phyloP scores from a whole-genome alignment of 305 asterid genomes.

The Fraxinus velutina region DNA sequence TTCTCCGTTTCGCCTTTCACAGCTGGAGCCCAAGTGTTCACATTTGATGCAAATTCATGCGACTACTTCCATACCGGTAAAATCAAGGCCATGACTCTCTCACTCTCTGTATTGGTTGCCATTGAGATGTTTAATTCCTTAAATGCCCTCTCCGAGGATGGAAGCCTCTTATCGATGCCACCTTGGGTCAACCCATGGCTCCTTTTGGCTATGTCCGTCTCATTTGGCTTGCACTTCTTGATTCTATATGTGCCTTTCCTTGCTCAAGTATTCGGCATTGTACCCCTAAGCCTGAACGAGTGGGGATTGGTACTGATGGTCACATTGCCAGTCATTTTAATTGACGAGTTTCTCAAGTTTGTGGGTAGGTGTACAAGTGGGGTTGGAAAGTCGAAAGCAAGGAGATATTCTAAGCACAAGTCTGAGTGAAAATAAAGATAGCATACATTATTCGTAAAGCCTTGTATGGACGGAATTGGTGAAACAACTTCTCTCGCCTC shows the following conservation, averaged over 20 bases:
- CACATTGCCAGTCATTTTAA: slow-evolving; percentile 75
- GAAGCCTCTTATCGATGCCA: slow-evolving; percentile 84
- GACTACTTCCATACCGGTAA: slow-evolving; percentile 88
- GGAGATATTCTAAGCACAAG: slow-evolving; percentile 49
- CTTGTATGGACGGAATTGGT: background rate
- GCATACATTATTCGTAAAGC: background rate
- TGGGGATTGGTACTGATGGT: slow-evolving; percentile 82
- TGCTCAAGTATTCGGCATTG: slow-evolving; percentile 80
- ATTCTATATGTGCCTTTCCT: slow-evolving; percentile 92
- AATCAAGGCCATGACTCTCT: slow-evolving; percentile 90
- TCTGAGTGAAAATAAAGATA: slow-evolving; percentile 34
- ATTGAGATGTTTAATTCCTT: slow-evolving; percentile 97
- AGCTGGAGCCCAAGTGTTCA: slow-evolving; percentile 57
- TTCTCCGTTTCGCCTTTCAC: slow-evolving; percentile 77
- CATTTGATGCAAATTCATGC: slow-evolving; percentile 61
- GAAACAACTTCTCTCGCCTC: background rate
- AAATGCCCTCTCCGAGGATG: slow-evolving; percentile 93
- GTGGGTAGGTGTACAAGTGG: slow-evolving; percentile 72
- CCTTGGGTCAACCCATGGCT: slow-evolving; percentile 99
- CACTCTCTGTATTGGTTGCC: slow-evolving; percentile 85
- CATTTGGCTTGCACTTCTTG: slow-evolving; percentile 82
- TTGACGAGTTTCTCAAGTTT: slow-evolving; percentile 81
- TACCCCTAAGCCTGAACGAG: slow-evolving; percentile 78
- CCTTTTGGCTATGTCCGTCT: slow-evolving; percentile 84
- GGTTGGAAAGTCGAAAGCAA: slow-evolving; percentile 22